phyloP scores from a whole-genome alignment of 768 basidiomycete genomes.

The Boletus insuetus region DNA sequence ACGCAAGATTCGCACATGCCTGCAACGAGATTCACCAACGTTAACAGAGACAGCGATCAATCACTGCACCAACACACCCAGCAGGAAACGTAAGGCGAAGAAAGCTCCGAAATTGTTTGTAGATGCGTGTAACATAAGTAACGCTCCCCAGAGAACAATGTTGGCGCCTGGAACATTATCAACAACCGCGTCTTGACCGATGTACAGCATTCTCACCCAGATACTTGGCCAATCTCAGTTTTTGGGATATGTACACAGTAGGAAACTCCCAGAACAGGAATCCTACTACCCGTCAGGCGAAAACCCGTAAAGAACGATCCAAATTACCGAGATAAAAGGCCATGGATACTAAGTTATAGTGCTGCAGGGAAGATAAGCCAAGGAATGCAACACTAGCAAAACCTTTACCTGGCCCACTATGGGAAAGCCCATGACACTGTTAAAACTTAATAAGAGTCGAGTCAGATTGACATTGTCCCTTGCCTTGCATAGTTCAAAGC shows the following conservation, averaged over 20 bases:
- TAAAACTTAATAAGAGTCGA: slow-evolving; percentile 1
- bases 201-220: slow-evolving; percentile 40
- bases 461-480: not conserved
- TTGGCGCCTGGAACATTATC: slow-evolving; percentile 41
- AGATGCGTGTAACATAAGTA: slow-evolving; percentile 60
- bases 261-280: slow-evolving; percentile 64
- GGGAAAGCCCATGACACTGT: slow-evolving; percentile 64
- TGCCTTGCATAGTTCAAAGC: slow-evolving; percentile 69
- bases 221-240: slow-evolving; percentile 57
- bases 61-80: slow-evolving; percentile 37
- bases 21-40: slow-evolving; percentile 16
- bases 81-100: slow-evolving; percentile 58
- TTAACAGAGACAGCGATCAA: not conserved
- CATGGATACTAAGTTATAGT: slow-evolving; percentile 62
- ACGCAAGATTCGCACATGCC: slow-evolving; percentile 71
- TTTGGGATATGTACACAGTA: slow-evolving; percentile 64
- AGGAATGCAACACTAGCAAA: not conserved
- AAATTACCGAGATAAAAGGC: slow-evolving; percentile 58
- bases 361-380: slow-evolving; percentile 30
- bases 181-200: not conserved
- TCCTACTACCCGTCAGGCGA: slow-evolving; percentile 32
- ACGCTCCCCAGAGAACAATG: slow-evolving; percentile 55
- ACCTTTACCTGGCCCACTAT: slow-evolving; percentile 53
- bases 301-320: not conserved
- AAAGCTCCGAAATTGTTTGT: slow-evolving; percentile 58